A percentile compares a stretch with the other conserved stretches of the same genome.
Conservation (phyloP, 257 asterid genomes). For the Capsicum pubescens region DNA sequence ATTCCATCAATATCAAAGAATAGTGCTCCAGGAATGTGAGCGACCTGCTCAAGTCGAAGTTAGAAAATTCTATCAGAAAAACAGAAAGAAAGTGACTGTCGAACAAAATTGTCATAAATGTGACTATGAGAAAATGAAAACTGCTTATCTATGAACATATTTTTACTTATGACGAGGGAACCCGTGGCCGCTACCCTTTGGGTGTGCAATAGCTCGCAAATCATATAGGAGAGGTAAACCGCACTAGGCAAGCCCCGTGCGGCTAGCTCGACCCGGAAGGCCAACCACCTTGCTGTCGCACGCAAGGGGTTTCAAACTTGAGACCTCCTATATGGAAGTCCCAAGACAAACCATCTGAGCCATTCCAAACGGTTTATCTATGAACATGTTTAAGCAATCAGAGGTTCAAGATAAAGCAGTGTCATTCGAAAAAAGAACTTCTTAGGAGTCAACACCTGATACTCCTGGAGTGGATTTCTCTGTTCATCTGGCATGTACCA, state of each 20-base stretch:
- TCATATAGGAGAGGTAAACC: too few species aligned
- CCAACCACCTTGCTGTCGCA: too few species aligned
- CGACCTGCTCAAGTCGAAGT: conserved; percentile 58
- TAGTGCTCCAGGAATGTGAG: conserved; percentile 95
- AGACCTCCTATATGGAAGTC: too few species aligned
- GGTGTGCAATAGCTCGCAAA: too few species aligned
- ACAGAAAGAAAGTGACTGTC: neutral
- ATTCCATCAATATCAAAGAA: conserved; percentile 90
- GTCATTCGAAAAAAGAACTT: neutral
- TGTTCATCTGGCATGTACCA: conserved; percentile 99
- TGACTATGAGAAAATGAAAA: neutral
- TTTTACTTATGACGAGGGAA: too few species aligned
- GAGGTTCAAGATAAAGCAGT: neutral
- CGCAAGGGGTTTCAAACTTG: too few species aligned
- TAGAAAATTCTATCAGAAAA: conserved; percentile 23
- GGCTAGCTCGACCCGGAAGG: too few species aligned
- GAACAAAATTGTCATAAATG: neutral
- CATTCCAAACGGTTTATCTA: too few species aligned
- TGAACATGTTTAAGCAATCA: neutral
- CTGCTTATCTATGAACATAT: neutral
- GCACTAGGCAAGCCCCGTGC: too few species aligned
- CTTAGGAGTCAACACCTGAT: conserved; percentile 63
- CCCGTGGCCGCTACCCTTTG: too few species aligned
- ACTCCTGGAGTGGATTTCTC: conserved; percentile 96
- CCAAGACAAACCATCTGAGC: too few species aligned